Evolutionary conservation across 371 early-diverging fungal species (phyloP).

Genomic region (Dichotomocladium elegans): DNA sequence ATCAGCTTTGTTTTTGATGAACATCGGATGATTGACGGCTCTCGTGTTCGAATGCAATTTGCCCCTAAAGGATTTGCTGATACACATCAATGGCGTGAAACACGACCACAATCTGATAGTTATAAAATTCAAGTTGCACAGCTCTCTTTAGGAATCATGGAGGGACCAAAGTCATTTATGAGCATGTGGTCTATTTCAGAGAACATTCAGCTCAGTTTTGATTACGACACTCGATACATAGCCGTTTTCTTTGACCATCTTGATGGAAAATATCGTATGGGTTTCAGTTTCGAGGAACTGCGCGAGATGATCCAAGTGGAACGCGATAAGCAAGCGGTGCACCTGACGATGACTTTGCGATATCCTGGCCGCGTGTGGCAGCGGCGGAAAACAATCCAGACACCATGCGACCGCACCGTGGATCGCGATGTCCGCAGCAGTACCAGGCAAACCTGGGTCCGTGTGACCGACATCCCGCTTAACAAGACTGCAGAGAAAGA

Average conservation of each 20-base stretch:
- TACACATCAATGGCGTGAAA: not conserved
- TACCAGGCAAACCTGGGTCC: constrained; percentile 19
- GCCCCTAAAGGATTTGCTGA: not conserved
- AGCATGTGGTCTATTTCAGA: constrained; percentile 10
- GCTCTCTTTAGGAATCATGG: constrained; percentile 13
- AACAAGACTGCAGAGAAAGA: not conserved
- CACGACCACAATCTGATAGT: not conserved
- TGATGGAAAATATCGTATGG: constrained; percentile 20
- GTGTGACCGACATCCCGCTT: constrained; percentile 24
- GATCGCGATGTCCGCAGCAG: not conserved
- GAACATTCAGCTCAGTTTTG: constrained; percentile 8
- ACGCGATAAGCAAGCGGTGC: constrained; percentile 1
- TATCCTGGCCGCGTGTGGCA: constrained; percentile 32
- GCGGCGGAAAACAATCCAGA: not conserved
- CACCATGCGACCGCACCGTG: too few species aligned
- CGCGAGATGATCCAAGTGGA: constrained; percentile 20
- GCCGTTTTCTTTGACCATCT: constrained; percentile 24
- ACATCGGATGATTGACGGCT: constrained; percentile 9
- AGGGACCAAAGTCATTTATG: constrained; percentile 9
- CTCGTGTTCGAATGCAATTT: constrained; percentile 6
- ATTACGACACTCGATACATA: constrained; percentile 22
- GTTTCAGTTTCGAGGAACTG: constrained; percentile 29
- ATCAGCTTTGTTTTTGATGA: constrained; percentile 4
- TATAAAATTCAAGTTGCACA: not conserved
- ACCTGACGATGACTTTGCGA: constrained; percentile 26